These are phyloP conservation scores for Saturnispora galanensis DNA, from an alignment of 805 yeast genomes.

Conservation along the genomic window DNA sequence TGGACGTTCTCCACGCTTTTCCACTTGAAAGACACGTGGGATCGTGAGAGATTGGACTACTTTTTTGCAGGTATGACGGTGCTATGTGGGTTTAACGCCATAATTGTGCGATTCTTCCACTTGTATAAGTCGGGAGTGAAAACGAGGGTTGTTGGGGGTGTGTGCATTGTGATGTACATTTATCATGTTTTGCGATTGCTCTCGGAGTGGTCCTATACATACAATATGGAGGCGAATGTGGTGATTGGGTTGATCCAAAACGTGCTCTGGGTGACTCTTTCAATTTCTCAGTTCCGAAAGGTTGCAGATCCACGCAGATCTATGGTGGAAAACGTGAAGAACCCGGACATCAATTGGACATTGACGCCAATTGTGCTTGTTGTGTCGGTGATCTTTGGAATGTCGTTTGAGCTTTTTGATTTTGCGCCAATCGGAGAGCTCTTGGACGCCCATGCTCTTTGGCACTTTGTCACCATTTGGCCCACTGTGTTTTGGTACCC, in stretches of 20 bases:
- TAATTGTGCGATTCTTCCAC: conserved; percentile 49
- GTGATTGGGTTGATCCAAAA: conserved; percentile 71
- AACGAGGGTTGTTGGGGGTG: conserved; percentile 29
- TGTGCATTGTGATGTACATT: conserved; percentile 42
- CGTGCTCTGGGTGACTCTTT: conserved; percentile 35
- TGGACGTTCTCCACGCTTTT: conserved; percentile 83
- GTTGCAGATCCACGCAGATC: conserved; percentile 12
- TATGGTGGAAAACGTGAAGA: conserved; percentile 17
- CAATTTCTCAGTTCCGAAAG: conserved; percentile 24
- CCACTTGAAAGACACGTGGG: conserved; percentile 71
- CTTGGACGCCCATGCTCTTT: conserved; percentile 84
- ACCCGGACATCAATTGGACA: conserved; percentile 31
- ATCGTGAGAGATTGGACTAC: conserved; percentile 83
- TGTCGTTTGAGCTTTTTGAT: conserved; percentile 87
- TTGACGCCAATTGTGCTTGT: conserved; percentile 45
- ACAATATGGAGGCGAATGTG: conserved; percentile 88
- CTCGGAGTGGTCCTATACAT: conserved; percentile 79
- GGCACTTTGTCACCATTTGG: conserved; percentile 85
- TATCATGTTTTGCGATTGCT: conserved; percentile 59
- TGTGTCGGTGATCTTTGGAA: conserved; percentile 50
- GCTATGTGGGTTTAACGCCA: conserved; percentile 64
- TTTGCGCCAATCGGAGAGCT: conserved; percentile 64
- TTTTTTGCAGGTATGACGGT: conserved; percentile 90
- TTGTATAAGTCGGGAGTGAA: conserved; percentile 35
- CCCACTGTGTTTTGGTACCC: conserved; percentile 73